phyloP scores from a whole-genome alignment of 192 early-diverging fungal species.

The Coemansia sp. region DNA sequence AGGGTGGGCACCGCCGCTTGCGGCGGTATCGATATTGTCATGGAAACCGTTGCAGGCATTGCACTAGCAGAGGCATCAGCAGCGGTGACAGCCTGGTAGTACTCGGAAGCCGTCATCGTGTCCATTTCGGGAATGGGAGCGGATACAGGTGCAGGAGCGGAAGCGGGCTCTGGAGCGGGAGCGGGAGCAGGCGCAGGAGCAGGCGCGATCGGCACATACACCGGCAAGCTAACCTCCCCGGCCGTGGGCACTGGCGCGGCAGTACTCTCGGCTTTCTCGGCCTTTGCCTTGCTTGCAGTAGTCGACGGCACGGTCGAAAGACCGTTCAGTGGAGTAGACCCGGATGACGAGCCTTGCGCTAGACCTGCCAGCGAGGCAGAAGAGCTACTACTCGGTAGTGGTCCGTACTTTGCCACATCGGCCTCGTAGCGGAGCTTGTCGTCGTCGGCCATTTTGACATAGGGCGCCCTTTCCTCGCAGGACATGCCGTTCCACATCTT shows the following conservation, averaged over 20 bases:
- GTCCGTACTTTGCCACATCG: slow-evolving; percentile 48
- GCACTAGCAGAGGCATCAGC: neutral
- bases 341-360: slow-evolving; percentile 6
- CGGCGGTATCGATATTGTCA: neutral
- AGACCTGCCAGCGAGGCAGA: neutral
- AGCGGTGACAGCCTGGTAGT: neutral
- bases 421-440: slow-evolving; percentile 52
- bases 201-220: slow-evolving; percentile 4
- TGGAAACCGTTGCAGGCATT: neutral
- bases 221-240: neutral
- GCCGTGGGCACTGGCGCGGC: neutral
- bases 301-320: neutral
- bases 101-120: neutral
- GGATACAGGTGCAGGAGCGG: neutral
- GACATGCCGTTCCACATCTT: slow-evolving; percentile 49
- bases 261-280: neutral
- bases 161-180: neutral
- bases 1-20: neutral
- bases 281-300: neutral
- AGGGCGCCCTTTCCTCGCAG: slow-evolving; percentile 42
- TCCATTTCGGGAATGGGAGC: neutral
- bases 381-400: slow-evolving; percentile 16
- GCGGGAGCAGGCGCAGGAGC: slow-evolving; percentile 10
- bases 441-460: slow-evolving; percentile 48
- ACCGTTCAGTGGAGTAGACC: neutral